Evolutionary conservation across 2,329 filamentous ascomycete species (phyloP), one percentile per base, ranked within the genome.

Genomic region (Aureobasidium sp.): DNA sequence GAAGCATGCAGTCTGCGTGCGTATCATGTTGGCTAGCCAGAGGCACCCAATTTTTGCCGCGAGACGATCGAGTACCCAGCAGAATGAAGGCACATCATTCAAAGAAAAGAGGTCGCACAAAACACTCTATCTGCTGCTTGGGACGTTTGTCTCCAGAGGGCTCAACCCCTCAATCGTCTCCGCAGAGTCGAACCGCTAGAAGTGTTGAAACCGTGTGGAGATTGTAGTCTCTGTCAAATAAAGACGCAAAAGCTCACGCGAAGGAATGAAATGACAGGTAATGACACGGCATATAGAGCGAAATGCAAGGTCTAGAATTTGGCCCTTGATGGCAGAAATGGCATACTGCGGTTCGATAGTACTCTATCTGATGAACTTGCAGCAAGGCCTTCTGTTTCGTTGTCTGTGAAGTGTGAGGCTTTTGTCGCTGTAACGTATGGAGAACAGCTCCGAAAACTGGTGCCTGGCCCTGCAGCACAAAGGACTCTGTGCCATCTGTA

Each of bases 381-480:
- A 44, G 17, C 6, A 48, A 17, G 20, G 9, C 27, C n/a, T n/a
- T 34, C 11, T 14, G 31, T 42, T 17, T 37, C 9, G 20, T 48
- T 25, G n/a, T 29, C 7, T 42, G 34, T 55, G 52, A 55, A 37
- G 52, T 55, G 36, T 57, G 53, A 45, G 53, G 53, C 39, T 29
- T 29, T 45, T 57, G 12, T 57, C 25, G 15, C 15, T 29, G 27
- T 4, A 48, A 48, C 25, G 25, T 48, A 8, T 55, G 51, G 51
- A 55, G 51, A 27, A 7, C 25, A 2, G 20, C 51, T 55, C 51
- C 51, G 51, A 44, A 11, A 11, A 42, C 36, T 29, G 31, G 53
- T 45, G 29, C 41, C 53, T 57, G 53, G 45, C 29, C 37, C 53
- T 57, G 53, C 53, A 45, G 41, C 15, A 57, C 53, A 45, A 34